Evolutionary conservation across 2,329 filamentous ascomycete species (phyloP), one percentile per base, ranked within the genome.

Genomic region (Dactylella cylindrospora): DNA sequence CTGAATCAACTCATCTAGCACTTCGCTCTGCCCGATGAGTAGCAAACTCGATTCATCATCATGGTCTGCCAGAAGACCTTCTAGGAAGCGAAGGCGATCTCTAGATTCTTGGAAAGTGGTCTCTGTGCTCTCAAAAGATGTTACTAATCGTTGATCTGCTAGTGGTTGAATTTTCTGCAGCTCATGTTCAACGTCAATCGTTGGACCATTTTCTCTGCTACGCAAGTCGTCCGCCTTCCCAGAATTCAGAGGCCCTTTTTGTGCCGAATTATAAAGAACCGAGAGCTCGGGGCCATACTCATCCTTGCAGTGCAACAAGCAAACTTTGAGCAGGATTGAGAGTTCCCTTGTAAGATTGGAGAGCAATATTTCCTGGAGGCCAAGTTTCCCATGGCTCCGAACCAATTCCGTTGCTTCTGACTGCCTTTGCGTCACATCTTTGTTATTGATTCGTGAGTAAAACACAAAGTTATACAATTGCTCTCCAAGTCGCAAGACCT

Each of bases 241-340:
- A 33, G 9, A 15, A 23, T 29, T 13, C 32, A 40, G 46, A 28
- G 10, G 46, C n/a, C n/a, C 41, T 22, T 22, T 33, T 13, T 49
- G 57, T 25, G 49, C 49, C 15, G 49, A 50, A 13, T 15, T 29
- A 44, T 62, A 62, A 17, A 62, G 53, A 3, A 25, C 15, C n/a
- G 49, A 17, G 6, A 62, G 13, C 12, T 25, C 31, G 3, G 40
- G 29, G 17, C 29, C 57, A 32, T 62, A 54, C 15, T 62, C 57
- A 36, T 62, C 57, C 17, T 54, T 44, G 36, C 57, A 62, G 19
- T 62, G 26, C 31, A 62, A 23, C 9, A 62, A 25, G 31, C 49
- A 62, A 1, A 62, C 43, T n/a, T 49, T 38, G 29, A 62, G 32
- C 23, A 62, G 36, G 19, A 62, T 31, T n/a, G 50, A 39, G 3